Evolutionary conservation across 306 rosid genomes (phyloP).

Genomic region (Cicer judaicum): DNA sequence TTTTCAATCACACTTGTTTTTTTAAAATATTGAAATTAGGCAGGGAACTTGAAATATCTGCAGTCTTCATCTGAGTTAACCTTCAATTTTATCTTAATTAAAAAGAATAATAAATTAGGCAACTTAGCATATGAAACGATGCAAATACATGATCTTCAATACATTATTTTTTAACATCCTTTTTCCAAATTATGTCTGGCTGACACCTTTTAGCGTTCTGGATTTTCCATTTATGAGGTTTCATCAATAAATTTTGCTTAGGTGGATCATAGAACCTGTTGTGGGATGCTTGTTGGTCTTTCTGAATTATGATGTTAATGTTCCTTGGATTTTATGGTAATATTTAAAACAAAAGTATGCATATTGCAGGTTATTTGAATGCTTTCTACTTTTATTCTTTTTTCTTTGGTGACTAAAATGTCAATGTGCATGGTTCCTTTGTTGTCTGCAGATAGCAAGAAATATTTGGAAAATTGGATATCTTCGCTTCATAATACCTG

Average conservation of each 20-base stretch:
- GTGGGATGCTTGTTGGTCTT: neutral
- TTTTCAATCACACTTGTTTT: too few relatives aligned
- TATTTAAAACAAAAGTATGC: conserved; percentile 9
- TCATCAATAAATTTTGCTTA: neutral
- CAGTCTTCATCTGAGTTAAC: too few relatives aligned
- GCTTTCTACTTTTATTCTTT: neutral
- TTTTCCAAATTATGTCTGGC: too few relatives aligned
- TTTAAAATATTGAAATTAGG: too few relatives aligned
- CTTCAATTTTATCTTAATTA: too few relatives aligned
- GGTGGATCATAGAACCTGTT: conserved; percentile 2
- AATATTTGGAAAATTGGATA: conserved; percentile 67
- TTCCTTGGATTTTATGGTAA: neutral
- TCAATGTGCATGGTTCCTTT: conserved; percentile 38
- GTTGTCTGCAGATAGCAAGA: conserved; percentile 65
- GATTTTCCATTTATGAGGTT: too few relatives aligned
- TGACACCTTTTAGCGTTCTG: too few relatives aligned
- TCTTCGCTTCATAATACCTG: conserved; percentile 65
- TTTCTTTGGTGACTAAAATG: neutral
- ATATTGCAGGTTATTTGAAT: neutral
- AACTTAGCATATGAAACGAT: too few relatives aligned
- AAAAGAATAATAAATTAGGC: too few relatives aligned
- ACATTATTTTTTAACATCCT: too few relatives aligned
- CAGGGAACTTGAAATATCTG: too few relatives aligned
- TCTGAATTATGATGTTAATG: neutral
- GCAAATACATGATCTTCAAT: too few relatives aligned